Base-by-base conservation (phyloP, 2,329 filamentous ascomycete genomes). In the Penicillium thymicola region DNA sequence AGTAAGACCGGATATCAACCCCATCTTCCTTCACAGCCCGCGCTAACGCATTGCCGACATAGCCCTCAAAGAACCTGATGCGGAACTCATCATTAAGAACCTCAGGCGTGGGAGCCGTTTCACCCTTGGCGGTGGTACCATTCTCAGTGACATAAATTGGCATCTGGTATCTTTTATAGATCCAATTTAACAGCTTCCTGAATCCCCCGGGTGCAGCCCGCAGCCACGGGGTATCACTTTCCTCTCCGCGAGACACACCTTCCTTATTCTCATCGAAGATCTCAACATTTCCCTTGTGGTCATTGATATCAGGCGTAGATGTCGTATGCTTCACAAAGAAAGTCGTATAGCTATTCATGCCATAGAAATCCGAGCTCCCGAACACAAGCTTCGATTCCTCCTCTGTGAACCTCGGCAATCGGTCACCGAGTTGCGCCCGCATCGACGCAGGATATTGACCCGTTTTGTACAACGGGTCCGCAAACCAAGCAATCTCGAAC, bases 121-220 rank as follows among this genome's bases (percentile, higher is more conserved):
- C 89, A 48, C 85, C 87, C 76, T 89, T 89, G 67, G 92, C 75
- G 57, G 86, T 89, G 4, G 89, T 93, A 9, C 90, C 90, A 72
- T 90, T 93, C 77, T 93, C 90, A 2, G 89, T 93, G 49, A 92
- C 85, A 73, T 90, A 92, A 71, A 93, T 90, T 42, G 89, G 89
- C 67, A 82, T 79, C 48, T 81, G 81, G 72, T 93, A 93, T 30
- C 89, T 83, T 69, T 86, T 83, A 69, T 83, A 88, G 58, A 90
- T 80, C 88, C 88, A 90, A 59, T 81, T 81, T 59, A 90, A 79
- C 51, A 92, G 78, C 68, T 89, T 84, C 51, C 87, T 82, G 81
- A 92, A 93, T 4, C 88, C 89, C 51, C 79, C 76, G 0, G 89
- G 83, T 70, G 88, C 85, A 27, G 89, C 88, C 27, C 88, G 83